phyloP scores from a whole-genome alignment of 1,284 basidiomycete species.

The Austroboletus novae-zelandiae region DNA sequence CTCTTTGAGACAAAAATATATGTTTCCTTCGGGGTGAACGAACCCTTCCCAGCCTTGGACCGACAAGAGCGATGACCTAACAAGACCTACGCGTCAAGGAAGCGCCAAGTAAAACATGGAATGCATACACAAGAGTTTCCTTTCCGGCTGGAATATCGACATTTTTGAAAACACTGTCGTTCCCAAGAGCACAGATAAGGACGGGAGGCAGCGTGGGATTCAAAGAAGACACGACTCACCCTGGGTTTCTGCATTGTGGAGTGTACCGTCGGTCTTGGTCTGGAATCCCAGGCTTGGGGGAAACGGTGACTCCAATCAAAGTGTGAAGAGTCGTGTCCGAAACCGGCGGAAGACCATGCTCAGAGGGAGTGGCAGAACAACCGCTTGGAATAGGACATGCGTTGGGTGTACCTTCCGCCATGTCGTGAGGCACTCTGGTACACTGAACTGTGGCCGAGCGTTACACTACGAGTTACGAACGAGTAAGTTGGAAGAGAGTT shows the following conservation, averaged over 20 bases:
- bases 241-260: background rate
- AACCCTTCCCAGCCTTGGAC: constrained; percentile 6
- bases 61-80: constrained; percentile 7
- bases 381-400: too few relatives aligned
- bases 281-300: background rate
- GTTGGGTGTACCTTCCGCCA: too few relatives aligned
- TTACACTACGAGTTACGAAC: too few relatives aligned
- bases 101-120: background rate
- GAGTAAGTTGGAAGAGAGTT: too few relatives aligned
- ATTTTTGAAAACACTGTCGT: background rate
- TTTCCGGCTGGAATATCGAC: constrained; percentile 11
- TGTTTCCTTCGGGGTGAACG: constrained; percentile 21
- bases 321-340: too few relatives aligned
- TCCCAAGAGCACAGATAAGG: background rate
- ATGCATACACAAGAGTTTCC: constrained; percentile 9
- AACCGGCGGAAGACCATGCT: too few relatives aligned
- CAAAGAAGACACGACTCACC: background rate
- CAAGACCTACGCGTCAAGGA: background rate
- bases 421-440: too few relatives aligned
- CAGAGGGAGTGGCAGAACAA: too few relatives aligned
- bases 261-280: background rate
- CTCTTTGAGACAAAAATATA: constrained; percentile 11
- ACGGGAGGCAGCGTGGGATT: background rate
- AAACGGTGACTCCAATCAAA: too few relatives aligned
- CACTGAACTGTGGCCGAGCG: too few relatives aligned